These are phyloP conservation scores for Aegilops longissima DNA, from an alignment of 176 grass and related monocot genomes.

Conservation along the genomic window DNA sequence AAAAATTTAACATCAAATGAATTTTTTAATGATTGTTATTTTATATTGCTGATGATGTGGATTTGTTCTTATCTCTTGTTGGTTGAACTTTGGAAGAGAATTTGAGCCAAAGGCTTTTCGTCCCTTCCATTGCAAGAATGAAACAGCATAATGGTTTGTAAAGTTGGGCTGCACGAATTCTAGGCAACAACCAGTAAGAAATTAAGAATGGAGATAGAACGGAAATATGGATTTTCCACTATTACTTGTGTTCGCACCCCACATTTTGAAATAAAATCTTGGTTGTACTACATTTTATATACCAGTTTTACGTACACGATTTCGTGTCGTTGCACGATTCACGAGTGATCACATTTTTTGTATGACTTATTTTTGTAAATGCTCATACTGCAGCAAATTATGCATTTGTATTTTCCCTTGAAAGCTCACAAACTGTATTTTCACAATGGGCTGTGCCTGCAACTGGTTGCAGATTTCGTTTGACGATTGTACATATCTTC, in stretches of 20 bases:
- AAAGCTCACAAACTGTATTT: neutral
- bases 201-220: neutral
- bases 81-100: neutral
- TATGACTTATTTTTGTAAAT: neutral
- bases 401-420: neutral
- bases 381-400: neutral
- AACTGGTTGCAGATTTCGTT: neutral
- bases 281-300: neutral
- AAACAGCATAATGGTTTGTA: neutral
- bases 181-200: neutral
- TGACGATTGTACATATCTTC: neutral
- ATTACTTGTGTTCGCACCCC: neutral
- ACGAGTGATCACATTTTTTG: neutral
- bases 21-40: neutral
- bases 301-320: neutral
- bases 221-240: neutral
- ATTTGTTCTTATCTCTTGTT: neutral
- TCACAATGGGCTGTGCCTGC: neutral
- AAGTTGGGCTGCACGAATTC: neutral
- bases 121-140: neutral
- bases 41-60: neutral
- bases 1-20: neutral
- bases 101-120: neutral
- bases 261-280: neutral
- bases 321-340: neutral